phyloP scores from a whole-genome alignment of 2,329 filamentous ascomycete species.

The Tothia fuscella region DNA sequence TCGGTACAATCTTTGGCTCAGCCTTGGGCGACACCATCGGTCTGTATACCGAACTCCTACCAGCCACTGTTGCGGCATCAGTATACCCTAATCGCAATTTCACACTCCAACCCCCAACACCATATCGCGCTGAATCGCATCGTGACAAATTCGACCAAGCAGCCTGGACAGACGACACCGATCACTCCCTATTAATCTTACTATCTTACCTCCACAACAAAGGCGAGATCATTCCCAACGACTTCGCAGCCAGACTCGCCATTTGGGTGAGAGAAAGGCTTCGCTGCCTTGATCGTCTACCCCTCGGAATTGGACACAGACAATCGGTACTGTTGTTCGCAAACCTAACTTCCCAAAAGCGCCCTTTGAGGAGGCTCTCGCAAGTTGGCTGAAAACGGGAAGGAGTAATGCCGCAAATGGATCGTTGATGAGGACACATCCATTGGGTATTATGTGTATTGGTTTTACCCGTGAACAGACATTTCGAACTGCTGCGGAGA shows the following conservation, averaged over 20 bases:
- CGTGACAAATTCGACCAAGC: constrained; percentile 22
- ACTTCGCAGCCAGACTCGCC: constrained; percentile 34
- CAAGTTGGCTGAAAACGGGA: not conserved
- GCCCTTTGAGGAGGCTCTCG: constrained; percentile 20
- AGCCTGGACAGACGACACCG: constrained; percentile 45
- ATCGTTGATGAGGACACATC: constrained; percentile 42
- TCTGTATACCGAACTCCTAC: constrained; percentile 42
- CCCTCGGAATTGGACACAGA: constrained; percentile 35
- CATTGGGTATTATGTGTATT: constrained; percentile 38
- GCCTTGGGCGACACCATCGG: constrained; percentile 44
- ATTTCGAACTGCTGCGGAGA: constrained; percentile 31
- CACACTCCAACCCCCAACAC: constrained; percentile 29
- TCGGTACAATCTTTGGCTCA: constrained; percentile 38
- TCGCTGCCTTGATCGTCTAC: constrained; percentile 33
- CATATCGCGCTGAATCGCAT: constrained; percentile 34
- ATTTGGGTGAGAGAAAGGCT: constrained; percentile 39
- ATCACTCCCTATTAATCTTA: constrained; percentile 39
- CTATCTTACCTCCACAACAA: constrained; percentile 37
- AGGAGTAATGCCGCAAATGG: constrained; percentile 36
- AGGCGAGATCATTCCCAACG: constrained; percentile 27
- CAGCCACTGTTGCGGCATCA: constrained; percentile 21
- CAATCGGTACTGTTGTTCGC: constrained; percentile 35
- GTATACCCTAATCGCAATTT: constrained; percentile 31
- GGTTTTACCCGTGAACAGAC: constrained; percentile 29
- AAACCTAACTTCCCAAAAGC: constrained; percentile 28